Conservation (phyloP, 805 yeast species). For the Lipomyces yamadae region DNA sequence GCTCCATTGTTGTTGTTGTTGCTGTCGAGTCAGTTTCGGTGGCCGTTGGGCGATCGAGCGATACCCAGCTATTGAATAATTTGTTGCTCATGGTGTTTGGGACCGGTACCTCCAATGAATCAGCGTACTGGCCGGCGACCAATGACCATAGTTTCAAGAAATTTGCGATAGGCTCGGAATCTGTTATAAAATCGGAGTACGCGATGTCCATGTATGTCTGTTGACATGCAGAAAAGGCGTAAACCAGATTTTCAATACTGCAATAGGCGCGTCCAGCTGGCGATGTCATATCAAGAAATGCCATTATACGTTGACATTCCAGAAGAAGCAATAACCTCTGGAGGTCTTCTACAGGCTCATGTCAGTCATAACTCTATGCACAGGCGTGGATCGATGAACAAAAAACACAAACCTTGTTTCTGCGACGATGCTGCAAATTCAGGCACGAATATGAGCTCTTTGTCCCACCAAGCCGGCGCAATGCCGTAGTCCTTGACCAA, state of each 20-base stretch:
- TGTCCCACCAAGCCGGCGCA: constrained; percentile 42
- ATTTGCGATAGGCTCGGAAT: constrained; percentile 11
- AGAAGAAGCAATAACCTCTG: constrained; percentile 33
- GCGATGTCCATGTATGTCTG: constrained; percentile 12
- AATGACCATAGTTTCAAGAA: constrained; percentile 21
- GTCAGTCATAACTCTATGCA: background rate
- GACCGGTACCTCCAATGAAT: constrained; percentile 4
- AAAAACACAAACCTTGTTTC: constrained; percentile 7
- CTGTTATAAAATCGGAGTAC: constrained; percentile 16
- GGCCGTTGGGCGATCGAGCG: constrained; percentile 6
- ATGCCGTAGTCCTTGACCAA: constrained; percentile 41
- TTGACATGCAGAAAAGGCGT: constrained; percentile 8
- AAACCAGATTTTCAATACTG: constrained; percentile 23
- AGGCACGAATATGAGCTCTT: constrained; percentile 35
- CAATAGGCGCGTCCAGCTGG: constrained; percentile 40
- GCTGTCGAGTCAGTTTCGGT: constrained; percentile 4
- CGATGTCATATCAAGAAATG: constrained; percentile 42
- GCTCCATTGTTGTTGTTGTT: constrained; percentile 3
- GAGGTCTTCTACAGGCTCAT: constrained; percentile 8
- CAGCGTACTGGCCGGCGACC: constrained; percentile 13
- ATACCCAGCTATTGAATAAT: constrained; percentile 7
- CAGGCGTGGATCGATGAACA: background rate
- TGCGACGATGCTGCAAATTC: constrained; percentile 7
- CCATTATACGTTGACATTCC: constrained; percentile 44
- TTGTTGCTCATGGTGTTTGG: background rate